Evolutionary conservation across 176 grass and related monocot genomes (phyloP).

Genomic region (Rhipidocladum racemiflorum): DNA sequence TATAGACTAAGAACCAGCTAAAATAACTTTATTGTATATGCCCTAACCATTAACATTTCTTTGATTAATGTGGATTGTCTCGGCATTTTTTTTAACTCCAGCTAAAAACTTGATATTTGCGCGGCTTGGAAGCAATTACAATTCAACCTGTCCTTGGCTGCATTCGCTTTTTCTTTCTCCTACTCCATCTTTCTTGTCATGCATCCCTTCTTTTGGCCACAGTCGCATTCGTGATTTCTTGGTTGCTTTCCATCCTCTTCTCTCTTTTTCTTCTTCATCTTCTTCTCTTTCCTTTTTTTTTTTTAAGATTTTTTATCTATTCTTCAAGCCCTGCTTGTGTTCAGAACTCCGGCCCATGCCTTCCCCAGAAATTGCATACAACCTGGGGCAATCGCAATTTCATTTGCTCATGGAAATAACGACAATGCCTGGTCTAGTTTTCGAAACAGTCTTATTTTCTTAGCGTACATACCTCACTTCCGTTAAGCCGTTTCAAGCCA

Average conservation of each 20-base stretch:
- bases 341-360: background rate
- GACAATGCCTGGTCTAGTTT: background rate
- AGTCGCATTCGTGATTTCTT: background rate
- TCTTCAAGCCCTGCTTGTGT: background rate
- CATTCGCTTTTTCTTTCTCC: constrained; percentile 16
- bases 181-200: constrained; percentile 6
- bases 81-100: background rate
- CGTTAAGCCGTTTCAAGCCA: background rate
- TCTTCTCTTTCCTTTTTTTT: background rate
- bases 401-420: constrained; percentile 14
- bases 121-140: constrained; percentile 14
- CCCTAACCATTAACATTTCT: background rate
- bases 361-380: background rate
- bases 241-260: background rate
- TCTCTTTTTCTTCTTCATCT: background rate
- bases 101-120: background rate
- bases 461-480: background rate
- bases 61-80: background rate
- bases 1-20: too few species aligned
- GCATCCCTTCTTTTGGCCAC: constrained; percentile 21
- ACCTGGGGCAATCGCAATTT: background rate
- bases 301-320: too few species aligned
- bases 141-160: constrained; percentile 20
- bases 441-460: background rate
- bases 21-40: too few species aligned